Percentiles rank a stretch among this genome's conserved stretches.
Conservation (phyloP, 164 flowering plant species). For the Magnolia officinalis region DNA sequence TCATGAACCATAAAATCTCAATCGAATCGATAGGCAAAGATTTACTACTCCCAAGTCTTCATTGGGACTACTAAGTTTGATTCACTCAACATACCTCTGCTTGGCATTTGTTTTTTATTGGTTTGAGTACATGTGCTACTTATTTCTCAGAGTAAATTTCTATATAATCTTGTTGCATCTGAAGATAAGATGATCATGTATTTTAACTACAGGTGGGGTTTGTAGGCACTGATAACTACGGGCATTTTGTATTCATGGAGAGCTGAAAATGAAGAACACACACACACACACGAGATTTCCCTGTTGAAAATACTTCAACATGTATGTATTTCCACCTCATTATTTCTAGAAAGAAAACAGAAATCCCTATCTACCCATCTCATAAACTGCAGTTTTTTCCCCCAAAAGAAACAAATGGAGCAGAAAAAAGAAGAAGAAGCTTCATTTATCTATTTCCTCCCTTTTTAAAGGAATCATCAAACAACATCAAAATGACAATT, state of each 20-base stretch:
- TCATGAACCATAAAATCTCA: background rate
- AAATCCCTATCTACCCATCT: background rate
- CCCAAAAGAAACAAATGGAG: background rate
- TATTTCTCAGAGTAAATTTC: background rate
- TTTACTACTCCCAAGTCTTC: background rate
- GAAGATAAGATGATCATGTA: background rate
- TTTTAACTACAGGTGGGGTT: background rate
- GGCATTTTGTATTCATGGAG: background rate
- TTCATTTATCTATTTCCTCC: background rate
- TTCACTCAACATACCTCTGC: too few relatives aligned
- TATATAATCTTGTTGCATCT: background rate
- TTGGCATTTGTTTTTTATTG: too few relatives aligned
- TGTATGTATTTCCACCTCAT: background rate
- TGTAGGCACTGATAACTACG: background rate
- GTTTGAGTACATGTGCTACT: background rate
- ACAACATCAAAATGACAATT: constrained; percentile 39
- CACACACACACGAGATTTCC: background rate
- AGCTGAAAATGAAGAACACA: background rate
- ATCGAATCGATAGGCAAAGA: background rate
- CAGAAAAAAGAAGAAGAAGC: background rate
- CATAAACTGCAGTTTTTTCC: background rate
- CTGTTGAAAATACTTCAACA: background rate
- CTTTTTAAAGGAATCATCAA: background rate
- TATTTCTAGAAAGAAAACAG: background rate
- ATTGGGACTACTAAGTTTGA: too few relatives aligned